A percentile compares a stretch with the other conserved stretches of the same genome.
phyloP scores from a whole-genome alignment of 2,329 filamentous ascomycete species.

The Cladosporium sp. region DNA sequence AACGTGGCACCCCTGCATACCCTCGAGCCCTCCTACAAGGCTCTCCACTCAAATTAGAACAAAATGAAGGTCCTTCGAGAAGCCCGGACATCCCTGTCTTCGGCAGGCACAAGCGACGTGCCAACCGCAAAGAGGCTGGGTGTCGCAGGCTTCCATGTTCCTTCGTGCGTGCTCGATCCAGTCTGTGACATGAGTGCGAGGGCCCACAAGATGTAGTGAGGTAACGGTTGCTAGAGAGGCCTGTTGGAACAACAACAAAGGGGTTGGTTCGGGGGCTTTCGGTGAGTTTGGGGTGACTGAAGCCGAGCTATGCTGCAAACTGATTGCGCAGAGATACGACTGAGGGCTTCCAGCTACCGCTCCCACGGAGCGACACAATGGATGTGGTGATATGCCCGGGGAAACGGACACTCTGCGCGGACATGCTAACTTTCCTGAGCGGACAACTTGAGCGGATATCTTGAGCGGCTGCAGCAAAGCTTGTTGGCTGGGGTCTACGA shows the following conservation, averaged over 20 bases:
- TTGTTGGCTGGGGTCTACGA: slow-evolving; percentile 9
- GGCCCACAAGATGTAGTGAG: not conserved
- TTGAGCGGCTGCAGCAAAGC: not conserved
- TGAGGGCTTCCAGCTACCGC: not conserved
- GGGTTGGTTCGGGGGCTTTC: not conserved
- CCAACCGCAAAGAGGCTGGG: not conserved
- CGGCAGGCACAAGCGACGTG: slow-evolving; percentile 7
- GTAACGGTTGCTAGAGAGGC: not conserved
- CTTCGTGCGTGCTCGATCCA: not conserved
- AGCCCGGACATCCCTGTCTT: slow-evolving; percentile 1
- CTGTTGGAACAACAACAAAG: not conserved
- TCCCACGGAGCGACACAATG: not conserved
- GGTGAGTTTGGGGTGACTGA: not conserved
- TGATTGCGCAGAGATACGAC: not conserved
- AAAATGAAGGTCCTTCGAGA: slow-evolving; percentile 12
- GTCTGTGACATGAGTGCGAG: not conserved
- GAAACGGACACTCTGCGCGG: not conserved
- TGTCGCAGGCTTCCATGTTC: not conserved
- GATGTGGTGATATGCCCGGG: not conserved
- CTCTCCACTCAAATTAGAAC: slow-evolving; percentile 2
- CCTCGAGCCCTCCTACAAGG: not conserved
- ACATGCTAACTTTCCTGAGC: not conserved
- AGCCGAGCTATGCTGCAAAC: not conserved
- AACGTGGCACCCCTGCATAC: slow-evolving; percentile 12
- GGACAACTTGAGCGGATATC: not conserved